Evolutionary conservation across 495 filamentous ascomycete species (phyloP), one percentile per base, ranked within the genome.

Genomic region (Daldinia vernicosa): DNA sequence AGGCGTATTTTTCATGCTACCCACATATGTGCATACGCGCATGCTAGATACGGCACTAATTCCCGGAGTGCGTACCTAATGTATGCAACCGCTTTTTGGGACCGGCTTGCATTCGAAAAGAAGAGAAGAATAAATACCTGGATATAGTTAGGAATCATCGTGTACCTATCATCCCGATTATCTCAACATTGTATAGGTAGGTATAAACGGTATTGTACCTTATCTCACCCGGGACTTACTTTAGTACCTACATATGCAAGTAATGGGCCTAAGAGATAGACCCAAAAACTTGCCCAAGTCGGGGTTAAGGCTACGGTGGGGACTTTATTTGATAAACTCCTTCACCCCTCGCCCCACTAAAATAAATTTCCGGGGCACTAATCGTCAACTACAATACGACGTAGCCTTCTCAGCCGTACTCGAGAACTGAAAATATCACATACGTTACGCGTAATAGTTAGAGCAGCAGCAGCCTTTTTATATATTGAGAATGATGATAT

Each of bases 281-380:
- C 33, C 22, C 24, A 19, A 24, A 14, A 32, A 33, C 24, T 26
- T 33, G 24, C 26, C 24, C 27, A n/a, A 53, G 50, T 53, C 24
- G 50, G 50, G 52, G 54, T 39, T 60, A 39, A 56, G 52, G 56
- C 68, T 52, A 70, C 51, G 11, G 61, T 66, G 68, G 68, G 66
- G 68, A 39, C 57, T 40, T 57, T 53, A 43, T 24, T 58, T 37
- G 22, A 24, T 53, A 39, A 57, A 67, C 63, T 66, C 57, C 62
- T 66, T 12, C 59, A 51, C 69, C 69, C 69, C 64, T 67, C 69
- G 69, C 47, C 54, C 69, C 69, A 72, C 69, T 60, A 39, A 67
- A 64, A 64, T 50, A 72, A 72, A 64, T 72, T 55, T 72, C 69
- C 69, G 50, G 69, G 19, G 60, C 45, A 50, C 60, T 24, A 71